Evolutionary conservation across 192 early-diverging fungal species (phyloP), one percentile per base, ranked within the genome.

Genomic region (Coemansia sp.): DNA sequence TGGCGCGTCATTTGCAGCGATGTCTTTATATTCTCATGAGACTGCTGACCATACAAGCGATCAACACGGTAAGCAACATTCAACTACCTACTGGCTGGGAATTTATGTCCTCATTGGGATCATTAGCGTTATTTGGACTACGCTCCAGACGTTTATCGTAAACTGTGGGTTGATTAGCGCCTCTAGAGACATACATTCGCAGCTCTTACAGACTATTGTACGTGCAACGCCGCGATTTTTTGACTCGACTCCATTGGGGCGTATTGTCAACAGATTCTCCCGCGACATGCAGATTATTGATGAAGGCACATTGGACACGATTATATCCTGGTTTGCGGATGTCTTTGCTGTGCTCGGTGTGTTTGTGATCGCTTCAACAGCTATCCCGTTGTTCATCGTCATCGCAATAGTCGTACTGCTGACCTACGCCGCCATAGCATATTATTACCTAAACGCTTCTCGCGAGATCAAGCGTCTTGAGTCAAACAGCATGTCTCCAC

Each of bases 381-480:
- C 86, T 4, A 33, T 33, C n/a, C 91, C 91, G 17, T 31, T 73
- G 17, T 93, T 95, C 61, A 80, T 91, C 48, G 45, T 92, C 9
- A 77, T 88, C 15, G 84, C 85, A 4, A 55, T 82, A 17, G 71
- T 84, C 58, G 83, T 88, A 28, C 56, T 82, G 9, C 37, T 57
- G 19, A n/a, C 88, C n/a, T 94, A 88, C 68, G 70, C 83, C 11
- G 59, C 70, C 28, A 78, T 93, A 61, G 84, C 88, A n/a, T 59
- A 30, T 17, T 53, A 53, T 31, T 53, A 53, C 17, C 22, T 53
- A 15, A 53, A 53, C n/a, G 17, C 50, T 8, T 31, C 50, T 2
- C 82, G 94, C 45, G 92, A 95, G 64, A 62, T 95, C 36, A 92
- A 93, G 84, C 84, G 94, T 13, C 67, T 93, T 17, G 87, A 90